Evolutionary conservation across 2,329 filamentous ascomycete genomes (phyloP).

Genomic region (Pestalotiopsis sp.): DNA sequence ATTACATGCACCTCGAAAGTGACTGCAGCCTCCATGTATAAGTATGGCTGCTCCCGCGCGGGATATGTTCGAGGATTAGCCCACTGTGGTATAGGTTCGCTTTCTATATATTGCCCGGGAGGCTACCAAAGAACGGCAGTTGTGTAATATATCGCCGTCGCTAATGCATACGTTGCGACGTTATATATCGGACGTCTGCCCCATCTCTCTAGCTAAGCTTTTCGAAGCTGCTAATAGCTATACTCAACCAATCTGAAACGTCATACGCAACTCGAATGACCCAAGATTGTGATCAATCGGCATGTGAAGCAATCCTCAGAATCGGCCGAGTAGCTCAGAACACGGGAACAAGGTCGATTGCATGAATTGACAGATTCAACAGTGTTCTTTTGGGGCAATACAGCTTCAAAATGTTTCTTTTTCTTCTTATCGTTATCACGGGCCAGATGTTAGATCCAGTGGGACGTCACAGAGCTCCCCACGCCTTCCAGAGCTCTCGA

Average conservation of each 20-base stretch:
- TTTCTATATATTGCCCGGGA: not conserved
- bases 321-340: not conserved
- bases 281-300: not conserved
- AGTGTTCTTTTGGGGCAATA: not conserved
- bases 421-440: slow-evolving; percentile 8
- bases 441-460: not conserved
- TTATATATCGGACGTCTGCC: not conserved
- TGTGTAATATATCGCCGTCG: slow-evolving; percentile 2
- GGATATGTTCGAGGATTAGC: not conserved
- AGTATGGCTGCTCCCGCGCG: too few species aligned
- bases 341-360: not conserved
- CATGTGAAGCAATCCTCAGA: not conserved
- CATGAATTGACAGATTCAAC: not conserved
- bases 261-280: not conserved
- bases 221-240: not conserved
- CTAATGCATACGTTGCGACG: slow-evolving; percentile 10
- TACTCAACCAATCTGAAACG: slow-evolving; percentile 5
- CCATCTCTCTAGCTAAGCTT: not conserved
- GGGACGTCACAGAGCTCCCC: not conserved
- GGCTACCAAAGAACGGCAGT: slow-evolving; percentile 1
- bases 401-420: not conserved
- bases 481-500: not conserved
- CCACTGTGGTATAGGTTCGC: not conserved
- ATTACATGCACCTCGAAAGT: too few species aligned
- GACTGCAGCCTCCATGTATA: too few species aligned